Base-by-base conservation (phyloP, 176 grass and related monocot genomes). In the Puccinellia tenuiflora region DNA sequence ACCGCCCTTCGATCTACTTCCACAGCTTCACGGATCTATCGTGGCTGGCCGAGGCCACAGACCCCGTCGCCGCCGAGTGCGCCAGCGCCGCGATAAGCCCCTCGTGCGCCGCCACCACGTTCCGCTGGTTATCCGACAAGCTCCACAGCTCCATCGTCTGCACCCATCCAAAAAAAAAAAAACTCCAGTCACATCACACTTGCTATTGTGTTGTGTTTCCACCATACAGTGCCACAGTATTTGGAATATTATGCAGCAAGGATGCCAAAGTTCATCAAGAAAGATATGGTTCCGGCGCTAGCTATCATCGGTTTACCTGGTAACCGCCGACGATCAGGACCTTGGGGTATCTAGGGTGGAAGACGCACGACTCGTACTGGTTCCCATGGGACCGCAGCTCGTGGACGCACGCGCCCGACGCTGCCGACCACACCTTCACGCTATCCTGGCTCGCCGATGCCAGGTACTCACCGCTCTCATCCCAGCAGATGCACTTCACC, bases 121-220 rank as follows among this genome's bases (percentile, higher is more conserved):
- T 89, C 25, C 73, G 89, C 43, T 89, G 85, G 48, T 84, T 86
- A 69, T 92, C 93, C 7, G 70, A 48, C 5, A 90, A 24, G 86
- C 91, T 92, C 93, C 89, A 99, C 30, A 99, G 89, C 89, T 99
- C 96, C 91, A 96, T 16, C 4, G 84, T 92, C 96, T 99, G 87
- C 60, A 63, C 28, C 1, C 57, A 45, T 45, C 1, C 39, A 42
- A 38, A n/a, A n/a, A n/a, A n/a, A n/a, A n/a, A n/a, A n/a, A n/a
- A n/a, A n/a, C n/a, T n/a, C n/a, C n/a, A n/a, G 40, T 42, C 9
- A 42, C n/a, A n/a, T n/a, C n/a, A n/a, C n/a, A n/a, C n/a, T n/a
- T n/a, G n/a, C n/a, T n/a, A n/a, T n/a, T n/a, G n/a, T n/a, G n/a
- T n/a, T n/a, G n/a, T n/a, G n/a, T n/a, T n/a, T n/a, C n/a, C n/a